phyloP scores from a whole-genome alignment of 257 asterid genomes.

The Ajuga chamaepitys region DNA sequence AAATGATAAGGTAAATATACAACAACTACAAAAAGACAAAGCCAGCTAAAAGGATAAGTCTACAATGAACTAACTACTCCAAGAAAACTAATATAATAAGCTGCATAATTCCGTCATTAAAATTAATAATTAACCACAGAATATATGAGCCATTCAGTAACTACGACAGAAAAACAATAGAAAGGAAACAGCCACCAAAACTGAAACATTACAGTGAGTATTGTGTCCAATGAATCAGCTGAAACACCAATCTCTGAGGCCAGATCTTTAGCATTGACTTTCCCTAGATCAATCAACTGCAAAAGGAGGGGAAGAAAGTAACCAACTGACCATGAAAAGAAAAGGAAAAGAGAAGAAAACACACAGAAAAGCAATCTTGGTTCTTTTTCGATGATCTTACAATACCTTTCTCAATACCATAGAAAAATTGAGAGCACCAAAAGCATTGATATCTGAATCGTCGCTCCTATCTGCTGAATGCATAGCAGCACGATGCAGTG shows the following conservation, averaged over 20 bases:
- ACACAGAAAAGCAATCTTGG: background rate
- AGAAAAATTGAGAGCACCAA: constrained; percentile 33
- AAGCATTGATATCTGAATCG: constrained; percentile 27
- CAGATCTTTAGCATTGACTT: constrained; percentile 57
- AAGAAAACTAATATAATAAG: constrained; percentile 1
- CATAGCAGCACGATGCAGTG: constrained; percentile 23
- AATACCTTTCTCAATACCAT: constrained; percentile 75
- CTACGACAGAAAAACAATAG: background rate
- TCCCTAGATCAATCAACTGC: constrained; percentile 77
- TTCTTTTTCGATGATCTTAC: background rate
- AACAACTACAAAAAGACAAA: too few relatives aligned
- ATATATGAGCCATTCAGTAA: constrained; percentile 3
- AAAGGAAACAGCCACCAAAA: constrained; percentile 8
- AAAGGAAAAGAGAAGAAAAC: background rate
- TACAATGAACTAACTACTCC: background rate
- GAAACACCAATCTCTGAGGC: constrained; percentile 80
- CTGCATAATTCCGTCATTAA: background rate
- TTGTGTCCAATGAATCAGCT: constrained; percentile 46
- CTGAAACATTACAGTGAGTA: constrained; percentile 55
- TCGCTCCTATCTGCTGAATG: constrained; percentile 27
- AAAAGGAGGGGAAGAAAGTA: background rate
- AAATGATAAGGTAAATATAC: background rate
- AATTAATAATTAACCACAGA: background rate
- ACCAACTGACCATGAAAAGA: background rate
- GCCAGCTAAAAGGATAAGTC: background rate